phyloP scores from a whole-genome alignment of 108 stramenopile species.

The Fistulifera pelliculosa region DNA sequence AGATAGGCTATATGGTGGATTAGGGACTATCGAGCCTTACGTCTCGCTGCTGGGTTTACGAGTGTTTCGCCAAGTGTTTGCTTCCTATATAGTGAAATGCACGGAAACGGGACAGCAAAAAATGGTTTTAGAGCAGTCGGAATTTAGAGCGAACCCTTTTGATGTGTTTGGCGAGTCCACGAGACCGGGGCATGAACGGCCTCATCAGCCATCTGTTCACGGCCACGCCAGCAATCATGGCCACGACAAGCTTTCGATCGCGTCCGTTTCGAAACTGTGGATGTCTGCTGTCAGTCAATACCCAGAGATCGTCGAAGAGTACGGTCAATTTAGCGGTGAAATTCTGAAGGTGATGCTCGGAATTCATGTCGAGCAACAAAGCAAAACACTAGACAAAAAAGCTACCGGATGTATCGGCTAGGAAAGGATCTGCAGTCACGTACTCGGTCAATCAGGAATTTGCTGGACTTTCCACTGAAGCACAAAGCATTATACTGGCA shows the following conservation, averaged over 20 bases:
- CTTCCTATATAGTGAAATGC: conserved; percentile 3
- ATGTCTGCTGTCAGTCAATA: conserved; percentile 50
- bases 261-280: conserved; percentile 51
- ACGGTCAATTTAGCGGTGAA: conserved; percentile 71
- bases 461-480: conserved; percentile 15
- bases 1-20: conserved; percentile 48
- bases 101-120: background rate
- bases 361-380: conserved; percentile 10
- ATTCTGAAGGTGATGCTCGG: conserved; percentile 83
- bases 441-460: conserved; percentile 6
- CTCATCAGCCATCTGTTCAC: too few relatives aligned
- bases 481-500: conserved; percentile 34
- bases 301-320: conserved; percentile 59
- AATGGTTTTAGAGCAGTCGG: conserved; percentile 1
- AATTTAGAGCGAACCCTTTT: background rate
- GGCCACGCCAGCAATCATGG: too few relatives aligned
- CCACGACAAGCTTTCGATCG: conserved; percentile 17
- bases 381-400: background rate
- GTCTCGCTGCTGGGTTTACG: conserved; percentile 54
- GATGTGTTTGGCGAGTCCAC: background rate
- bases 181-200: background rate
- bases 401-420: background rate
- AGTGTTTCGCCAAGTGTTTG: conserved; percentile 45
- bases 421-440: too few relatives aligned
- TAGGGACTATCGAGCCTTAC: conserved; percentile 70